phyloP scores from a whole-genome alignment of 2,329 filamentous ascomycete species.

The Chalaropsis ovoidea region DNA sequence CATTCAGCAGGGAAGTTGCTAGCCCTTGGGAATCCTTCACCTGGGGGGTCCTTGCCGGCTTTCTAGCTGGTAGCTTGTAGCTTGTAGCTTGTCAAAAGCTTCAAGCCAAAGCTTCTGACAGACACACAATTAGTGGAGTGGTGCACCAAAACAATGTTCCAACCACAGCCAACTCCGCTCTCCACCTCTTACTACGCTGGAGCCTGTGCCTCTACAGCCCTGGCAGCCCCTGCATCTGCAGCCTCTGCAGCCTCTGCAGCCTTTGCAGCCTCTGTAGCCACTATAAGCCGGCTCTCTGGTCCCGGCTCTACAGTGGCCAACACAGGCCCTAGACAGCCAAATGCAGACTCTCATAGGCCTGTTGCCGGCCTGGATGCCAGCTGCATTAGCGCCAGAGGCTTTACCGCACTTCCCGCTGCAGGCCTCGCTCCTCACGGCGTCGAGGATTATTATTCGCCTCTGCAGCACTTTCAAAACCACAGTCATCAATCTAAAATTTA shows the following conservation, averaged over 20 bases:
- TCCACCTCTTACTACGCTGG: constrained; percentile 34
- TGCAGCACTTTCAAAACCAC: not conserved
- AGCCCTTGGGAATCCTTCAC: constrained; percentile 8
- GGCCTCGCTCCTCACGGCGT: not conserved
- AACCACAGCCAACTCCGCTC: constrained; percentile 44
- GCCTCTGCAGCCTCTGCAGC: not conserved
- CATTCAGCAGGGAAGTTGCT: constrained; percentile 7
- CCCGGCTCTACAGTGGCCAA: not conserved
- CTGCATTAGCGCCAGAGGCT: not conserved
- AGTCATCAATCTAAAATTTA: not conserved
- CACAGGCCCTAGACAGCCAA: not conserved
- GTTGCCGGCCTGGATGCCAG: not conserved
- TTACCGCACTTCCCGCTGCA: not conserved
- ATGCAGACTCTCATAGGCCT: not conserved
- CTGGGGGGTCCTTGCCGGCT: not conserved
- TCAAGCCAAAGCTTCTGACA: constrained; percentile 15
- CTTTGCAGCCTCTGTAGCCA: not conserved
- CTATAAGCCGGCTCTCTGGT: not conserved
- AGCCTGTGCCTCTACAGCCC: not conserved
- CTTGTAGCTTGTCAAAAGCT: constrained; percentile 7
- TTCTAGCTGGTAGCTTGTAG: not conserved
- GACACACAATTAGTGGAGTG: no score
- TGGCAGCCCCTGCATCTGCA: not conserved
- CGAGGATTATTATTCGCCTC: not conserved
- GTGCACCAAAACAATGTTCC: constrained; percentile 44